phyloP scores from a whole-genome alignment of 345 rosid species.

The Corchorus olitorius region DNA sequence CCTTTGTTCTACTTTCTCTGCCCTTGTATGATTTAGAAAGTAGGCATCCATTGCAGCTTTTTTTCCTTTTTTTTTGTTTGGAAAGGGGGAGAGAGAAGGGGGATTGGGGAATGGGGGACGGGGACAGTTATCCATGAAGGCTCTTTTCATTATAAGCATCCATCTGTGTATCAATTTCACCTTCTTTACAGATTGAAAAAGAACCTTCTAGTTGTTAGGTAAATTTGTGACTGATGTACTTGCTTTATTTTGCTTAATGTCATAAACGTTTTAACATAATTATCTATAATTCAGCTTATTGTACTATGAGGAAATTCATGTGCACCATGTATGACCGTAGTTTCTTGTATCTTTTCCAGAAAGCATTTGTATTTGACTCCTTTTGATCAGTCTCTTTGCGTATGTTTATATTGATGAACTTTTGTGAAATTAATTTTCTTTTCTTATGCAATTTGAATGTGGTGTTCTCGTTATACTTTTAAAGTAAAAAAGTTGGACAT shows the following conservation, averaged over 20 bases:
- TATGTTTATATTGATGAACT: neutral
- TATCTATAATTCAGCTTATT: neutral
- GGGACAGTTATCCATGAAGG: neutral
- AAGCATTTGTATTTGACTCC: neutral
- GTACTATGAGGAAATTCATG: too few relatives aligned
- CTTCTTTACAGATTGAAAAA: constrained; percentile 13
- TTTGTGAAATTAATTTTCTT: neutral
- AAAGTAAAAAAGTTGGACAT: neutral
- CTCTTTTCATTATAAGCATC: constrained; percentile 12
- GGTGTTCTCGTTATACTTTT: neutral
- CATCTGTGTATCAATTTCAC: neutral
- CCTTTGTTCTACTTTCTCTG: neutral
- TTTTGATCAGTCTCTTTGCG: constrained; percentile 2
- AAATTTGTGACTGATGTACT: neutral
- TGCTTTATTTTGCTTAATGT: constrained; percentile 3
- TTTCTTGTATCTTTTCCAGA: neutral
- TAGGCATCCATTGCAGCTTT: neutral
- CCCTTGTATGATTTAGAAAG: neutral
- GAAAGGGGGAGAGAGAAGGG: neutral
- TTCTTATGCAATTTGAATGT: neutral
- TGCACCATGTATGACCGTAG: too few relatives aligned
- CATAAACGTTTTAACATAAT: neutral
- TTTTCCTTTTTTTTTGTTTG: neutral
- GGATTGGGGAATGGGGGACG: neutral
- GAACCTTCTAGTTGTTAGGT: constrained; percentile 19